Evolutionary conservation across 2,329 filamentous ascomycete species (phyloP).

Genomic region (Lasiodiplodia sp.): DNA sequence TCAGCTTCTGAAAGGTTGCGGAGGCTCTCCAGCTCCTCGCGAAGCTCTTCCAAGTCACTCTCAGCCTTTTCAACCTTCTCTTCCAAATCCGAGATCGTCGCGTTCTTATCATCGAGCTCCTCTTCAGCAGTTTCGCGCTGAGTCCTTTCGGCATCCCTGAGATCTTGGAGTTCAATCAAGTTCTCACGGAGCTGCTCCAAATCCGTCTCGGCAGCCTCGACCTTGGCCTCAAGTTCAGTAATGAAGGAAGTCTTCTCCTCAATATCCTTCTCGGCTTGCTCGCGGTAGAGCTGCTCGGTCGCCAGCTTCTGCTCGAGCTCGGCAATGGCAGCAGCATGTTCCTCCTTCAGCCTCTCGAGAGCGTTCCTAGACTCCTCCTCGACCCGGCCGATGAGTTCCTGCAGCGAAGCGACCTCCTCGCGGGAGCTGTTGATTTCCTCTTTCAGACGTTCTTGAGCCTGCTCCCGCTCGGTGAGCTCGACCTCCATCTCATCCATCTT

Average conservation of each 20-base stretch:
- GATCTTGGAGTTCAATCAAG: slow-evolving; percentile 44
- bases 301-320: slow-evolving; percentile 47
- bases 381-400: slow-evolving; percentile 47
- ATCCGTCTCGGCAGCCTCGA: slow-evolving; percentile 47
- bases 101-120: slow-evolving; percentile 47
- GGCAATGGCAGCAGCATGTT: slow-evolving; percentile 39
- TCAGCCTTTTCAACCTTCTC: slow-evolving; percentile 44
- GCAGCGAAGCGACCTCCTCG: slow-evolving; percentile 47
- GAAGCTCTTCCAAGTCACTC: slow-evolving; percentile 40
- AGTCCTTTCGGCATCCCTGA: slow-evolving; percentile 43
- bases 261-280: slow-evolving; percentile 48
- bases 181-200: slow-evolving; percentile 44
- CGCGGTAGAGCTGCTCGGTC: slow-evolving; percentile 47
- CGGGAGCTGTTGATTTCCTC: slow-evolving; percentile 50
- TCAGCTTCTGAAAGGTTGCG: slow-evolving; percentile 50
- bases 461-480: slow-evolving; percentile 45
- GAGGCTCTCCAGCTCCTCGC: slow-evolving; percentile 46
- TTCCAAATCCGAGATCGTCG: slow-evolving; percentile 48
- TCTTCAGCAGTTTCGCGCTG: slow-evolving; percentile 45
- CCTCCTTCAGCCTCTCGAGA: slow-evolving; percentile 49
- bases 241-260: slow-evolving; percentile 49
- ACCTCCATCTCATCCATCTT: slow-evolving; percentile 41
- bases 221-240: slow-evolving; percentile 47
- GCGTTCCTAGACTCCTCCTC: slow-evolving; percentile 48
- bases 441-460: slow-evolving; percentile 46